phyloP scores from a whole-genome alignment of 1,139 yeast species.

The Hansenula lynferdii region DNA sequence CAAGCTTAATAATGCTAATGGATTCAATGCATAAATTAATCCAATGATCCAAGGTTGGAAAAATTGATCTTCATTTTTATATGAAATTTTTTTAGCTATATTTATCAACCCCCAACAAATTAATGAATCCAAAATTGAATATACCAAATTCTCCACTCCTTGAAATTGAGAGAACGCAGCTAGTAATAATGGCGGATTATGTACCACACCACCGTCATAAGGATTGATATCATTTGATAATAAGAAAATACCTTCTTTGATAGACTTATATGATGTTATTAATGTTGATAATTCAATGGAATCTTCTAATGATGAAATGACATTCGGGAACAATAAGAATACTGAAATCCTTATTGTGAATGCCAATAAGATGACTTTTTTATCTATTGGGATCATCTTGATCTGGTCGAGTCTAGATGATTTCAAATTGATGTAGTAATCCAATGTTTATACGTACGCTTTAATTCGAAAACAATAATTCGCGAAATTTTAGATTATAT shows the following conservation, averaged over 20 bases:
- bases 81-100: conserved; percentile 27
- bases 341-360: conserved; percentile 13
- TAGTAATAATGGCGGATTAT: conserved; percentile 72
- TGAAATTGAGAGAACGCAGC: conserved; percentile 28
- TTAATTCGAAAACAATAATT: too few relatives aligned
- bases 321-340: conserved; percentile 14
- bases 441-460: too few relatives aligned
- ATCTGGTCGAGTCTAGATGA: too few relatives aligned
- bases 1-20: conserved; percentile 63
- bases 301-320: conserved; percentile 33
- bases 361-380: conserved; percentile 8
- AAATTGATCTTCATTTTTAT: conserved; percentile 16
- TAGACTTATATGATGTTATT: conserved; percentile 55
- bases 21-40: conserved; percentile 72
- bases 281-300: conserved; percentile 81
- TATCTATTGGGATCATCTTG: conserved; percentile 4
- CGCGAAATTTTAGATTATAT: not conserved
- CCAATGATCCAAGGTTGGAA: conserved; percentile 45
- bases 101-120: conserved; percentile 31
- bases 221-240: conserved; percentile 56
- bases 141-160: conserved; percentile 29
- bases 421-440: too few relatives aligned
- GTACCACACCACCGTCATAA: conserved; percentile 82
- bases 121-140: conserved; percentile 34
- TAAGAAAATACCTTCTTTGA: conserved; percentile 78